These are phyloP conservation scores for Globisporangium paddicum DNA, from an alignment of 352 stramenopile species.

Conservation along the genomic window DNA sequence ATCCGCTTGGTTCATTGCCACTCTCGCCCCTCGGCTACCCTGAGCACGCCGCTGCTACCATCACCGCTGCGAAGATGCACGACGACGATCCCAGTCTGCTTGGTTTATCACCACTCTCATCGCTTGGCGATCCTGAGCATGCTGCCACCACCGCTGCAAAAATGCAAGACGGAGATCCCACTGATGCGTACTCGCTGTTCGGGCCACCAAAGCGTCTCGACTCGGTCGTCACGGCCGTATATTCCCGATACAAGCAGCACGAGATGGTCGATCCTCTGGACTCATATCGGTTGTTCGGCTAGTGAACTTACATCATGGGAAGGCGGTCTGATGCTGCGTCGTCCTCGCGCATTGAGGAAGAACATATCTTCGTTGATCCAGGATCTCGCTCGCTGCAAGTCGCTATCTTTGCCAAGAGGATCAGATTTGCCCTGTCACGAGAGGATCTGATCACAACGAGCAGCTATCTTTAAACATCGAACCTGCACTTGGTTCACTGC, in stretches of 20 bases:
- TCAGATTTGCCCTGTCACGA: too few relatives aligned
- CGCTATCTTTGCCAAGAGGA: background rate
- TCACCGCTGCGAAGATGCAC: background rate
- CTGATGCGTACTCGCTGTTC: conserved; percentile 13
- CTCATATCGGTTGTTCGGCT: background rate
- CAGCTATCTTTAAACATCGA: too few relatives aligned
- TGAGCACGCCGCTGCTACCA: background rate
- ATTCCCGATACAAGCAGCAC: background rate
- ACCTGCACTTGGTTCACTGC: too few relatives aligned
- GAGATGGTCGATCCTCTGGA: background rate
- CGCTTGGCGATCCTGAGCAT: background rate
- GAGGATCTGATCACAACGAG: too few relatives aligned
- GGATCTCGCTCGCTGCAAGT: background rate
- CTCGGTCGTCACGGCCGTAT: background rate
- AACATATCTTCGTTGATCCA: background rate
- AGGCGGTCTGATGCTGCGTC: background rate
- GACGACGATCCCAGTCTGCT: background rate
- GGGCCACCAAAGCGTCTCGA: background rate
- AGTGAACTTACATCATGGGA: background rate
- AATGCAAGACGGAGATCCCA: background rate
- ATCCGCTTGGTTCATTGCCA: background rate
- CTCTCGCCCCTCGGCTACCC: background rate
- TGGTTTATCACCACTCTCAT: background rate
- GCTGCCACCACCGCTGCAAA: background rate
- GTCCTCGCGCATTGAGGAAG: background rate